Base-by-base conservation (phyloP, 345 rosid species). In the Sonneratia alba region DNA sequence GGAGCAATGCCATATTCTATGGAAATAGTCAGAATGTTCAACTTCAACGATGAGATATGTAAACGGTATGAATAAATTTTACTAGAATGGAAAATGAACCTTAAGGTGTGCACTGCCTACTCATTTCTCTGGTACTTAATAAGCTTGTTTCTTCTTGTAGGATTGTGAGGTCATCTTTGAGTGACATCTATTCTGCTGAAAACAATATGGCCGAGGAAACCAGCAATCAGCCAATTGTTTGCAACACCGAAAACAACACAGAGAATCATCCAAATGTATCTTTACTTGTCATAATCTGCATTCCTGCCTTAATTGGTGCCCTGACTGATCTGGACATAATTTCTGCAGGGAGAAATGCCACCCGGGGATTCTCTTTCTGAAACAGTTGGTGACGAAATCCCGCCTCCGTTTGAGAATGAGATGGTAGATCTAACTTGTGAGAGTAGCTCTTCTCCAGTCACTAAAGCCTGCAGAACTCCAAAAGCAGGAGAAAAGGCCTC, bases 21-120 rank as follows among this genome's bases (percentile, higher is more conserved):
- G 81, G 99, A 92, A 37, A 90, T 92, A 76, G 87, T 87, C 57
- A 90, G 91, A 84, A 87, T 90, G 77, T 95, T 95, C 82, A 95
- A 92, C 80, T 89, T 95, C 74, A 78, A 75, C 78, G 83, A 81
- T 81, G 87, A 86, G 77, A 81, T 85, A 78, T 79, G 86, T 78
- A 79, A 83, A 83, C 88, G 99, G 99, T 91, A 76, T 34, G 65
- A 7, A 53, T 36, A 10, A 37, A 34, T 15, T 34, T 70, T 49
- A 43, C 70, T 13, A 42, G 53, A 38, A 40, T 38, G 13, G 3
- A 0, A 34, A 24, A 13, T 34, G 66, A 27, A 62, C 13, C 38
- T 62, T 62, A 37, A 27, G 38, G 38, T 34, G 32, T 22, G 24
- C 51, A 63, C n/a, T 36, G 32, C 65, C 69, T 19, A n/a, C 34